phyloP scores from a whole-genome alignment of 2,329 filamentous ascomycete genomes.

The Colletotrichum higginsianum region DNA sequence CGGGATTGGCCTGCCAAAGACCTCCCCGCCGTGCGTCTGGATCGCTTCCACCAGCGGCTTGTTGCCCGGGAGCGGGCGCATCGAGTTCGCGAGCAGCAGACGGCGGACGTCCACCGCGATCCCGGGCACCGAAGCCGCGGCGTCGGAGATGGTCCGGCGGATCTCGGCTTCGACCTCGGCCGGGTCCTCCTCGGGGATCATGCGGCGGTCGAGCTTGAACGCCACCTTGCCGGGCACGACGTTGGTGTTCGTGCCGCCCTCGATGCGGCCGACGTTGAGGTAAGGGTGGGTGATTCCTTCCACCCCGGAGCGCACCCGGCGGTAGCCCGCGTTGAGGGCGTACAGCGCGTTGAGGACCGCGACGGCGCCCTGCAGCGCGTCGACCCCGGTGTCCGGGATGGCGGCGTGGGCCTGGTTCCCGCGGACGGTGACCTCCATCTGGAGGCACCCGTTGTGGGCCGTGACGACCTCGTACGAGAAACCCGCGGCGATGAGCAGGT shows the following conservation, averaged over 20 bases:
- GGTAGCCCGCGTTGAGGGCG: constrained; percentile 29
- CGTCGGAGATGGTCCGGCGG: constrained; percentile 18
- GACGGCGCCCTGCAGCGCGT: constrained; percentile 34
- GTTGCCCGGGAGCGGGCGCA: constrained; percentile 27
- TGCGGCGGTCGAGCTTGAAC: constrained; percentile 38
- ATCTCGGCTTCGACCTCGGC: constrained; percentile 34
- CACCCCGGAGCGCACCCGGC: constrained; percentile 23
- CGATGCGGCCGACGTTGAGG: constrained; percentile 39
- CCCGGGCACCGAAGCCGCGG: background rate
- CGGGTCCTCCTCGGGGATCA: constrained; percentile 34
- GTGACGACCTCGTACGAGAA: constrained; percentile 39
- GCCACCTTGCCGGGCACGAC: constrained; percentile 34
- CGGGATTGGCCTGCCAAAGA: constrained; percentile 16
- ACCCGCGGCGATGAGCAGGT: constrained; percentile 34
- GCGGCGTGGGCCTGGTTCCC: constrained; percentile 37
- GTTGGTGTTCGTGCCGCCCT: constrained; percentile 39
- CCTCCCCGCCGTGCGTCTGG: constrained; percentile 13
- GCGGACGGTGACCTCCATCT: constrained; percentile 33
- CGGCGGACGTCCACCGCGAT: constrained; percentile 25
- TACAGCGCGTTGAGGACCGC: constrained; percentile 33
- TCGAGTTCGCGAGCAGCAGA: constrained; percentile 29
- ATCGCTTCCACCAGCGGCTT: constrained; percentile 23
- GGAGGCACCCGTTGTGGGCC: constrained; percentile 35
- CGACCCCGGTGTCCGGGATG: constrained; percentile 31
- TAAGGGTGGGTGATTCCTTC: constrained; percentile 36